Evolutionary conservation across 2,329 filamentous ascomycete genomes (phyloP), one percentile per base, ranked within the genome.

Genomic region (Paraphaeosphaeria sporulosa): DNA sequence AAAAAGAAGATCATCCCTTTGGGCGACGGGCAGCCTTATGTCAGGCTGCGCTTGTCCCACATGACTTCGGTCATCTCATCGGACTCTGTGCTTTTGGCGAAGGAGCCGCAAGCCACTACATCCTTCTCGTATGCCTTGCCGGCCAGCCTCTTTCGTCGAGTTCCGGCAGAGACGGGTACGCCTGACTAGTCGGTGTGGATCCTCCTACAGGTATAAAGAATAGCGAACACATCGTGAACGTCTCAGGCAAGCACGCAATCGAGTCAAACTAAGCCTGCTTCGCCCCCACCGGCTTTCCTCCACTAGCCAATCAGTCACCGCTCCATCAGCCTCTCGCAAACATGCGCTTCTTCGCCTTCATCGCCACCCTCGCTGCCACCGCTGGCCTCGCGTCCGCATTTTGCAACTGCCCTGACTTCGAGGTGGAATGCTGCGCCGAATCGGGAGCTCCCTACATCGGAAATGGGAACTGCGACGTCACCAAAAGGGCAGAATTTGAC

Each of bases 361-460:
- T 54, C 40, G 40, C 40, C 27, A 44, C 42, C 12, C 40, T 54
- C 27, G 51, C 51, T 9, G 38, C 40, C 40, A 17, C 25, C 42
- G 25, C 27, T 34, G 51, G 51, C n/a, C 25, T 54, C 3, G 40
- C 42, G 9, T 23, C 27, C 17, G 51, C 51, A 21, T 9, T 3
- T n/a, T 54, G 51, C 42, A 25, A 46, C n/a, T 54, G 51, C 40
- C 50, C 50, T 9, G 25, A 36, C 51, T 54, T 46, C 30, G 51
- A 38, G 32, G 10, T 32, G n/a, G 32, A 21, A 12, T 54, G 51
- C 40, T 54, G 51, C 42, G 15, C 27, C 7, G 21, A 21, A 19
- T 32, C 42, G 3, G 27, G 51, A 9, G 51, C 51, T 15, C 38
- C 51, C 9, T 54, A 46, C 40, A 40, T 54, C 38, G 42, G 51